Base-by-base conservation (phyloP, 352 stramenopile species). In the Phytophthora cactorum region DNA sequence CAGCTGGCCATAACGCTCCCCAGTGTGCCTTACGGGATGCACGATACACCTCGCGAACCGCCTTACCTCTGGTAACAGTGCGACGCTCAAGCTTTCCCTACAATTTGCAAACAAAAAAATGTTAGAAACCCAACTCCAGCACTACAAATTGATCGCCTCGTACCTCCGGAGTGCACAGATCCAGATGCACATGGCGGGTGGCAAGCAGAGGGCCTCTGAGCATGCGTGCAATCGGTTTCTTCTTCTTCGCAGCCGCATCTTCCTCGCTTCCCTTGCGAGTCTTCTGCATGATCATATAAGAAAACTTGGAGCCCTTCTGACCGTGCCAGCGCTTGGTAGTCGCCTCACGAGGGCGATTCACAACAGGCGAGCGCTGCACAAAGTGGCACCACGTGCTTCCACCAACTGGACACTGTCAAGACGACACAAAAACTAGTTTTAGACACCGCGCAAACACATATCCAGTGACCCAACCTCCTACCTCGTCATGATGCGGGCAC, bases 311-410 rank as follows among this genome's bases (percentile, higher is more conserved):
- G 28, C 87, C 86, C 58, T 92, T 90, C 61, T 96, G 86, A 32
- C 86, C 86, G 49, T 92, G 79, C 86, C 86, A 96, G 61, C 88
- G 82, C 84, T 93, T 92, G 1, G 83, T 76, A 12, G 84, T 93
- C 25, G 79, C 76, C 41, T 92, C 84, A 14, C 86, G 86, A 38
- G 88, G 88, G n/a, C 74, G 82, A 43, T 88, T 76, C 25, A 96
- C 86, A 50, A 82, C 73, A 2, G 88, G 88, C 25, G 87, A 82
- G 44, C 88, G 86, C 74, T 96, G 88, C 17, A 92, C 85, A 62
- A 96, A 96, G 57, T 96, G 88, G 39, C 88, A 96, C 88, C 88
- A 96, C 14, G 86, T 93, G 27, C 78, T 86, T 59, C 85, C 81
- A 28, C 65, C 74, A 10, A 81, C 82, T 7, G 88, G 84, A 44